A percentile compares a stretch with the other conserved stretches of the same genome.
Conservation (phyloP, 169 alveolate species). For the Eimeria sp. region DNA sequence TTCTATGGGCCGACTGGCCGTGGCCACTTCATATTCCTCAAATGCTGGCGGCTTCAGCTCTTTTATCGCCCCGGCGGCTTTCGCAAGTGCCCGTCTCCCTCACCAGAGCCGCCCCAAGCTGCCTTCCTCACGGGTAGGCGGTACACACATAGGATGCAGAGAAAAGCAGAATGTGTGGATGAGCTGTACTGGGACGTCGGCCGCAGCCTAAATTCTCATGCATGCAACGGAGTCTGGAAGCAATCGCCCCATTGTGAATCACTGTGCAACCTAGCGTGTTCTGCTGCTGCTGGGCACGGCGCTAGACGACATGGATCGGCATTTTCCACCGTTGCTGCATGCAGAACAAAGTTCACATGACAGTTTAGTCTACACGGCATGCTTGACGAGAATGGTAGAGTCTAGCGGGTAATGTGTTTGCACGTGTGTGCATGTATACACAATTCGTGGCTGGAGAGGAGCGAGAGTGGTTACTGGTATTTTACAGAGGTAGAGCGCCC, state of each 20-base stretch:
- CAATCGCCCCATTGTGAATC: not conserved
- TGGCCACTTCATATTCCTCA: not conserved
- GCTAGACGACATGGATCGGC: not conserved
- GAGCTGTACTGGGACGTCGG: no score
- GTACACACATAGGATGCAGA: not conserved
- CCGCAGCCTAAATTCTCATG: not conserved
- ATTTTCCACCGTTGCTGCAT: not conserved
- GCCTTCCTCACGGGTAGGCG: conserved; percentile 13
- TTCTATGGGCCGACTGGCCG: conserved; percentile 33
- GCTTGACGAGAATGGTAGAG: not conserved
- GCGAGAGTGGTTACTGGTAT: not conserved
- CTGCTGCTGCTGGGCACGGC: not conserved
- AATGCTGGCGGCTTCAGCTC: not conserved
- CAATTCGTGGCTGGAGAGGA: not conserved
- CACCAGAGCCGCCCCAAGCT: not conserved
- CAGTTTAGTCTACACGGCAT: not conserved
- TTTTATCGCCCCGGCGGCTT: not conserved
- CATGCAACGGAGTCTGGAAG: not conserved
- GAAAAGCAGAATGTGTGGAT: no score
- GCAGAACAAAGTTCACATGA: not conserved
- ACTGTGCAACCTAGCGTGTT: not conserved
- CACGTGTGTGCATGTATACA: not conserved
- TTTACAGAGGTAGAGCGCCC: not conserved
- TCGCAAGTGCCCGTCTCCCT: not conserved
- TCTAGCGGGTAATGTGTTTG: not conserved